Conservation (phyloP, 768 basidiomycete species). For the Kwoniella sp. region DNA sequence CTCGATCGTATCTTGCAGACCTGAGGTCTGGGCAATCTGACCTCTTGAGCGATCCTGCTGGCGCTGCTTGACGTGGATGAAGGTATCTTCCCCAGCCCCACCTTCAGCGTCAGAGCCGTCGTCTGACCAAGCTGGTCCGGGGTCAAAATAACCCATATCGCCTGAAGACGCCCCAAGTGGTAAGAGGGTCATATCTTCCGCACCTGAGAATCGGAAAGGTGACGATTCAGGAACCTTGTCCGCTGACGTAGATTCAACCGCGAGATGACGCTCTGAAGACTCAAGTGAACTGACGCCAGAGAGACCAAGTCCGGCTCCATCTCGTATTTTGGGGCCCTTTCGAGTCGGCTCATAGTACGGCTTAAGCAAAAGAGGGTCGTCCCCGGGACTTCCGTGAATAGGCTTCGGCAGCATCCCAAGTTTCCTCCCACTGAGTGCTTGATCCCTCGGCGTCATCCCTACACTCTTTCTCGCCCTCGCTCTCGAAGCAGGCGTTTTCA, state of each 20-base stretch:
- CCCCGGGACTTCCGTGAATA: conserved; percentile 28
- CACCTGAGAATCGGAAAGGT: conserved; percentile 5
- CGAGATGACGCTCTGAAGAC: neutral
- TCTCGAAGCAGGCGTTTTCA: conserved; percentile 9
- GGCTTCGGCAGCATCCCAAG: conserved; percentile 20
- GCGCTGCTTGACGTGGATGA: conserved; percentile 11
- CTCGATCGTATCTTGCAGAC: neutral
- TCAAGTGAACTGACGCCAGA: neutral
- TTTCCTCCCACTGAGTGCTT: conserved; percentile 23
- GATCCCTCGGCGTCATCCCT: conserved; percentile 18
- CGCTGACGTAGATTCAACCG: neutral
- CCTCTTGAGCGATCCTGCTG: neutral
- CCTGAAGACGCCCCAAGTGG: neutral
- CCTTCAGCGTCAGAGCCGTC: conserved; percentile 22
- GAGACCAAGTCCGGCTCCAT: conserved; percentile 11
- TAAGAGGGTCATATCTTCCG: conserved; percentile 13
- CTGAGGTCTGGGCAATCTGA: neutral
- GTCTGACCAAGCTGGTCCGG: conserved; percentile 22
- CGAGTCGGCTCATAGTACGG: neutral
- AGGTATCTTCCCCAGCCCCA: conserved; percentile 23
- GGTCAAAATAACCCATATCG: neutral
- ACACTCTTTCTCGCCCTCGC: conserved; percentile 6
- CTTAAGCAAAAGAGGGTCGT: conserved; percentile 28
- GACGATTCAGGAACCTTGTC: conserved; percentile 4
- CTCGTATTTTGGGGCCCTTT: neutral